Evolutionary conservation across 345 rosid genomes (phyloP), one percentile per base, ranked within the genome.

Genomic region (Eucalyptus globulus): DNA sequence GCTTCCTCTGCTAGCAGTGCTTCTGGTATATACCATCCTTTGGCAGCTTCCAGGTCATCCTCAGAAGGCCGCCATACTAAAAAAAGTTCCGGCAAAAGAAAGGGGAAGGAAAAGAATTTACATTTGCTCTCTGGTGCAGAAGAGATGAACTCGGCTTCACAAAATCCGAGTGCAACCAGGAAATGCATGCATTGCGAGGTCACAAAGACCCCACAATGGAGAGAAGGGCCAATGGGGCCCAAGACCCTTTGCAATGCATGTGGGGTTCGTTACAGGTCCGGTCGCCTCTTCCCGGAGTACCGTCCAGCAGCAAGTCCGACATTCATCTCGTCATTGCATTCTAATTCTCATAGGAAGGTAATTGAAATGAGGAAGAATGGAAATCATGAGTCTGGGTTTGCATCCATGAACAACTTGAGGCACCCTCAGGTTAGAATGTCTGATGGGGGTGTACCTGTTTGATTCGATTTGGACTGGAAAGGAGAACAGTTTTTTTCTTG

Each of bases 171-270:
- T 43, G 90, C 89, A 83, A 67, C 87, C 49, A 92, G 95, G 89
- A 96, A 92, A 93, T 97, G 99, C 93, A 91, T 90, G 54, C 99
- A 95, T 88, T 96, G 99, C 87, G 93, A 93, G 93, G 94, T 95
- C 87, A 95, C 96, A 6, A 94, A 92, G 90, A 97, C 98, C 88
- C 98, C 98, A 11, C 98, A 97, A 89, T 97, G 99, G 99, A 95
- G 99, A 90, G 98, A 95, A 92, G 99, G 99, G 31, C 99, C 99
- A 8, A 88, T 67, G 91, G 99, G 99, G 9, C 98, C 96, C n/a
- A 97, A 95, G 93, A 97, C 98, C 31, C 97, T 97, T 14, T 97
- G 99, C 93, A 97, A 96, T 88, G 99, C 98, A 49, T 97, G 99
- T 56, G 99, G 99, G 43, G 98, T 97, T 69, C 95, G 99, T 26